Evolutionary conservation across 148 eudicot species (phyloP), one percentile per base, ranked within the genome.

Genomic region (Rhododendron simsii): DNA sequence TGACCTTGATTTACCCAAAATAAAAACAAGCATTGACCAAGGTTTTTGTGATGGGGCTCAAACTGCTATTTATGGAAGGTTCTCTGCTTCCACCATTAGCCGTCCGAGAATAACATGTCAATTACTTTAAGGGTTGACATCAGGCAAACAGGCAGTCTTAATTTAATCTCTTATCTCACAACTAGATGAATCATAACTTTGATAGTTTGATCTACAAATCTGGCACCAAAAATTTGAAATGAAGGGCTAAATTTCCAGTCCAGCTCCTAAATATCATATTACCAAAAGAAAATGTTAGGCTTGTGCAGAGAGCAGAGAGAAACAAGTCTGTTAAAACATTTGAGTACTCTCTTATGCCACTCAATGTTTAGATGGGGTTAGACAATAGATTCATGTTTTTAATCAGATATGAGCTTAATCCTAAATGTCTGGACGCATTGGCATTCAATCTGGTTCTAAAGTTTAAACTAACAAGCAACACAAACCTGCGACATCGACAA

Each of bases 401-500:
- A 3, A 73, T 21, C 47, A 73, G 5, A 10, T 13, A 84, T 4
- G 45, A 84, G 10, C 41, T 45, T 71, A 20, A 30, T 35, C 20
- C 65, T n/a, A 82, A 59, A 9, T 47, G 73, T 84, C 44, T 13
- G 53, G 80, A n/a, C 48, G 80, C 30, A 50, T 20, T 73, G 28
- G 73, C 65, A 73, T 28, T 73, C 79, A 50, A 73, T 30, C 61
- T 84, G 73, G 84, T 30, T 35, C 73, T 3, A 26, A 65, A 8
- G 73, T 65, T 14, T 81, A 10, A 73, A 84, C 51, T 84, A 75
- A 21, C 81, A 75, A 74, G 88, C 20, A 87, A 82, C 55, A 69
- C 88, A 86, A 86, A 97, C 99, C 99, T 93, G 95, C 86, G 82
- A 97, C 99, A 90, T 97, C 99, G 20, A 95, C 98, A 86, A 87